Evolutionary conservation across 2,329 filamentous ascomycete genomes (phyloP).

Genomic region (Verticillium tricorpus): DNA sequence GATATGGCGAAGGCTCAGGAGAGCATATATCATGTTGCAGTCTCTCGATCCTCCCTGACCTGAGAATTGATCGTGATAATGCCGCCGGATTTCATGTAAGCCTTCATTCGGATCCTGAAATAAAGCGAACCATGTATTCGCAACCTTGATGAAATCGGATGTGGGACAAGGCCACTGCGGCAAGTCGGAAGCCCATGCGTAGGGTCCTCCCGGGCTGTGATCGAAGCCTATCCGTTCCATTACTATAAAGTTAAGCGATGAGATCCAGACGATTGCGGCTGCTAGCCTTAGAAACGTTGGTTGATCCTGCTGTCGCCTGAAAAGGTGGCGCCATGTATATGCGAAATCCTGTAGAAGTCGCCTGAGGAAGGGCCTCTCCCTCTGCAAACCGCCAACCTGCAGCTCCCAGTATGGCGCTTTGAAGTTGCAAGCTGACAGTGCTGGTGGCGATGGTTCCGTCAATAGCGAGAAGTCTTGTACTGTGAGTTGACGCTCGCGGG

Average conservation of each 20-base stretch:
- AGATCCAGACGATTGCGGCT: not conserved
- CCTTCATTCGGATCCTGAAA: not conserved
- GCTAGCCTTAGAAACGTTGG: not conserved
- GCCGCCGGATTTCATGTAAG: not conserved
- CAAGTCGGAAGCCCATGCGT: not conserved
- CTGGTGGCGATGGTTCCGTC: not conserved
- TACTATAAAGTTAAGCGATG: not conserved
- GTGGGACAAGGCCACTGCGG: not conserved
- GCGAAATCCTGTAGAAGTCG: not conserved
- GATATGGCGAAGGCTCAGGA: not conserved
- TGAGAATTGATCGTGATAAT: not conserved
- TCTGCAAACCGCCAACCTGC: not conserved
- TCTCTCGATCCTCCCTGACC: not conserved
- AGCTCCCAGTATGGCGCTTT: not conserved
- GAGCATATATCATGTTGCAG: not conserved
- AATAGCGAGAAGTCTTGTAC: not conserved
- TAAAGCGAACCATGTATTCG: not conserved
- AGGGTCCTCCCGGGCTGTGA: not conserved
- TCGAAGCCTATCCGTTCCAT: not conserved
- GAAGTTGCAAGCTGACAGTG: not conserved
- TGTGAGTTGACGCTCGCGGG: not conserved
- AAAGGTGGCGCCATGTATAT: not conserved
- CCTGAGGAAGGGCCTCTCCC: not conserved
- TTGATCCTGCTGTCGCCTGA: not conserved
- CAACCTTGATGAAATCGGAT: not conserved